These are phyloP conservation scores for Saprolegnia diclina DNA, from an alignment of 352 stramenopile genomes.

Conservation along the genomic window DNA sequence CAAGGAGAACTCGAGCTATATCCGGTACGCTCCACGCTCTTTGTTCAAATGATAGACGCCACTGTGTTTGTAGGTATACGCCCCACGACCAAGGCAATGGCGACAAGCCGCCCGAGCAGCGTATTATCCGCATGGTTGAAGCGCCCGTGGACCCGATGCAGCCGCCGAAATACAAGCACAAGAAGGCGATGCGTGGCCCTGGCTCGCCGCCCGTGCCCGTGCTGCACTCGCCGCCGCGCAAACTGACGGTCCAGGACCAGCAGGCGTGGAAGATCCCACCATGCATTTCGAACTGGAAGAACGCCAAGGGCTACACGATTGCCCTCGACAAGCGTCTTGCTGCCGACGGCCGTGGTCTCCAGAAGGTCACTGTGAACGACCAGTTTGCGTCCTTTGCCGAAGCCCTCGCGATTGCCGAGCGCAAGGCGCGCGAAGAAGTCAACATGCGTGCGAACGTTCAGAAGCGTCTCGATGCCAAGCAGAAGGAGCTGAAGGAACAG, in stretches of 20 bases:
- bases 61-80: conserved; percentile 33
- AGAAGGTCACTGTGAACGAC: conserved; percentile 96
- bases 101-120: conserved; percentile 61
- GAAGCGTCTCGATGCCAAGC: conserved; percentile 83
- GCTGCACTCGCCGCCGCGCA: conserved; percentile 89
- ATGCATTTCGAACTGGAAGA: conserved; percentile 99
- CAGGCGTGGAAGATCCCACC: conserved; percentile 99
- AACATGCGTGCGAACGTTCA: conserved; percentile 89
- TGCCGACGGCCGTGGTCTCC: conserved; percentile 93
- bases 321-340: conserved; percentile 98
- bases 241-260: conserved; percentile 90
- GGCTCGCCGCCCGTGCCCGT: conserved; percentile 88
- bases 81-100: conserved; percentile 71
- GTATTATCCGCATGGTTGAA: conserved; percentile 98
- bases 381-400: conserved; percentile 98
- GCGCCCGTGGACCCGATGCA: conserved; percentile 98
- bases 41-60: neutral
- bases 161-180: conserved; percentile 98
- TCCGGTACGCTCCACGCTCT: conserved; percentile 42
- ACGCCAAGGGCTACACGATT: conserved; percentile 98
- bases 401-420: conserved; percentile 96
- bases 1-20: conserved; percentile 76
- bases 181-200: conserved; percentile 91
- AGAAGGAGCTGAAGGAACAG: conserved; percentile 95
- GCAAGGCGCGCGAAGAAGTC: conserved; percentile 96